A percentile compares a stretch with the other conserved stretches of the same genome.
Conservation (phyloP, 2,329 filamentous ascomycete species). For the Paecilomyces sp. region DNA sequence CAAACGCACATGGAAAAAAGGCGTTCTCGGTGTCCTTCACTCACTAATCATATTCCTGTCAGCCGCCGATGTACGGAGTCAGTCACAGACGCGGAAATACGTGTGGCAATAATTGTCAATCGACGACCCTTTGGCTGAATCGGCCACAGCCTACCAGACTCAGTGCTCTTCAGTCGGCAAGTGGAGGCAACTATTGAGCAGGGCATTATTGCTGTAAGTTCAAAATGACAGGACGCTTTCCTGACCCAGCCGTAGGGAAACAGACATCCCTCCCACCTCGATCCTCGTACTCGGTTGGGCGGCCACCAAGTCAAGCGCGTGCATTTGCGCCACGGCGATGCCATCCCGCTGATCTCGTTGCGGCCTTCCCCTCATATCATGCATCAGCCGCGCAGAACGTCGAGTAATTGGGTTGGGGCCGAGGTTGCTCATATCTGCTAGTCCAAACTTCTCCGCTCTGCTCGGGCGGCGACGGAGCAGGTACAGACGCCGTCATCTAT, state of each 20-base stretch:
- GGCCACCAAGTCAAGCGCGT: neutral
- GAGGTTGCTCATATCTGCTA: neutral
- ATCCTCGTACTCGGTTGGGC: neutral
- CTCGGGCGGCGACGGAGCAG: neutral
- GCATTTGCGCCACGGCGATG: neutral
- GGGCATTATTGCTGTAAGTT: neutral
- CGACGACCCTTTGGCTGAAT: too few relatives aligned
- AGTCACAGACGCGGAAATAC: too few relatives aligned
- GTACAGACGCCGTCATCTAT: neutral
- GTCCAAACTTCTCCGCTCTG: neutral
- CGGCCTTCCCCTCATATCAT: neutral
- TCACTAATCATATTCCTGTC: too few relatives aligned
- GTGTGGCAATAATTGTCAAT: too few relatives aligned
- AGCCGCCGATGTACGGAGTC: too few relatives aligned
- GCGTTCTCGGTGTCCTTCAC: too few relatives aligned
- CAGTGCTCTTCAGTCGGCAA: too few relatives aligned
- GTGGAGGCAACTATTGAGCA: too few relatives aligned
- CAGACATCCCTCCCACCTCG: neutral
- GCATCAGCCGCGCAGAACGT: neutral
- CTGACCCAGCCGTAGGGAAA: neutral
- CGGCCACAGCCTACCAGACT: too few relatives aligned
- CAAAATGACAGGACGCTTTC: neutral
- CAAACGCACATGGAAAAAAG: too few relatives aligned
- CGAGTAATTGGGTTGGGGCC: neutral
- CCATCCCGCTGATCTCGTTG: neutral